phyloP scores from a whole-genome alignment of 148 eudicot species.

The Rhododendron henanense region DNA sequence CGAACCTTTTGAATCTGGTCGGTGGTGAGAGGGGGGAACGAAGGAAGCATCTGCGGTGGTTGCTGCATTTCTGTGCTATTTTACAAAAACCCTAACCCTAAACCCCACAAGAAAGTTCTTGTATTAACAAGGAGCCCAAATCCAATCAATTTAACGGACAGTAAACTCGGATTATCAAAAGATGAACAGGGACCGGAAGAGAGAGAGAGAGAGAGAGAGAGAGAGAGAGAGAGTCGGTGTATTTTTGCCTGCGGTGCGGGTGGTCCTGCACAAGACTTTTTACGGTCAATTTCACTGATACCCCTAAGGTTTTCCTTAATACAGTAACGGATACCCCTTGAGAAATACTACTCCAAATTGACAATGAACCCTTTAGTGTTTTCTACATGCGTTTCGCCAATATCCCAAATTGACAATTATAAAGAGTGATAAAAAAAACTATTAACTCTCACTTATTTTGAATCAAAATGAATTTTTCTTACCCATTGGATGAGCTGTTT shows the following conservation, averaged over 20 bases:
- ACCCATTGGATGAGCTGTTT: too few species aligned
- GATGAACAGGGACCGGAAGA: neutral
- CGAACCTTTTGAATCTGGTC: conserved; percentile 92
- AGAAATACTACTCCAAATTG: too few species aligned
- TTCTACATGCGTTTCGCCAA: too few species aligned
- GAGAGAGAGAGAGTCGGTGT: neutral
- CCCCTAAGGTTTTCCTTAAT: neutral
- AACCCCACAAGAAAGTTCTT: neutral
- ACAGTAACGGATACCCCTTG: too few species aligned
- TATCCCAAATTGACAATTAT: too few species aligned
- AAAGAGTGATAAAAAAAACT: too few species aligned
- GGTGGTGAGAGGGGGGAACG: conserved; percentile 71
- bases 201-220: neutral
- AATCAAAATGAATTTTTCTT: too few species aligned
- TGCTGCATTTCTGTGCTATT: conserved; percentile 52
- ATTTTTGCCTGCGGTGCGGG: neutral
- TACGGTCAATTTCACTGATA: neutral
- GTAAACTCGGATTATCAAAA: neutral
- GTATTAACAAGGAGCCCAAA: neutral
- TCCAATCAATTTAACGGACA: neutral
- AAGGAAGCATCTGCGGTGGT: conserved; percentile 54
- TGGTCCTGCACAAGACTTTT: neutral
- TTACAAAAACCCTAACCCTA: conserved; percentile 24
- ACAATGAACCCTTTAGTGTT: too few species aligned
- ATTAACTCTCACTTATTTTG: too few species aligned